Evolutionary conservation across 1,139 yeast species (phyloP).

Genomic region (Scheffersomyces lignicola): DNA sequence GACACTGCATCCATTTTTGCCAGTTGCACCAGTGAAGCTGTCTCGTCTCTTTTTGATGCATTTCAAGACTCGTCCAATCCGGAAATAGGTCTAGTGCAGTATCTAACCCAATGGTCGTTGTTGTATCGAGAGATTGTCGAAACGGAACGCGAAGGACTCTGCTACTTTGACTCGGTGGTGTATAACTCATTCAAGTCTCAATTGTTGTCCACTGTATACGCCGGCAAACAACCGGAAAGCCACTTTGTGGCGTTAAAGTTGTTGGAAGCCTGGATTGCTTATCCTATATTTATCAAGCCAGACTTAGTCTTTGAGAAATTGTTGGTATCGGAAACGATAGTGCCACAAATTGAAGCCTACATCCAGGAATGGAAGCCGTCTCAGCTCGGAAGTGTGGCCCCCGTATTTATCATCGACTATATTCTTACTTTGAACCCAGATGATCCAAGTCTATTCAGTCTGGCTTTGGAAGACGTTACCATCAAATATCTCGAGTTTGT

Average conservation of each 20-base stretch:
- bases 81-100: slow-evolving; percentile 8
- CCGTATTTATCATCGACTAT: slow-evolving; percentile 18
- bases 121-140: slow-evolving; percentile 14
- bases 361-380: slow-evolving; percentile 16
- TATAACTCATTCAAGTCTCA: not conserved
- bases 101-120: slow-evolving; percentile 17
- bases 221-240: not conserved
- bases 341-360: slow-evolving; percentile 16
- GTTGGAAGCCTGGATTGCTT: slow-evolving; percentile 7
- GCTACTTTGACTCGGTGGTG: slow-evolving; percentile 1
- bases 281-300: slow-evolving; percentile 7
- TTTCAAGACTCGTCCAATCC: slow-evolving; percentile 8
- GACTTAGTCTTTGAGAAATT: slow-evolving; percentile 12
- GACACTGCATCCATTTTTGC: slow-evolving; percentile 10
- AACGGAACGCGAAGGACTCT: not conserved
- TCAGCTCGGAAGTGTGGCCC: slow-evolving; percentile 5
- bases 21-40: slow-evolving; percentile 8
- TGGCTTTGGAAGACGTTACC: slow-evolving; percentile 11
- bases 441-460: slow-evolving; percentile 13
- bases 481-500: slow-evolving; percentile 15
- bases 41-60: slow-evolving; percentile 12
- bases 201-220: not conserved
- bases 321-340: slow-evolving; percentile 16
- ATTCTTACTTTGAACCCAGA: slow-evolving; percentile 16
- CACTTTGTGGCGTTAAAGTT: not conserved